Conservation (phyloP, 352 stramenopile species). For the Globisporangium lucens region DNA sequence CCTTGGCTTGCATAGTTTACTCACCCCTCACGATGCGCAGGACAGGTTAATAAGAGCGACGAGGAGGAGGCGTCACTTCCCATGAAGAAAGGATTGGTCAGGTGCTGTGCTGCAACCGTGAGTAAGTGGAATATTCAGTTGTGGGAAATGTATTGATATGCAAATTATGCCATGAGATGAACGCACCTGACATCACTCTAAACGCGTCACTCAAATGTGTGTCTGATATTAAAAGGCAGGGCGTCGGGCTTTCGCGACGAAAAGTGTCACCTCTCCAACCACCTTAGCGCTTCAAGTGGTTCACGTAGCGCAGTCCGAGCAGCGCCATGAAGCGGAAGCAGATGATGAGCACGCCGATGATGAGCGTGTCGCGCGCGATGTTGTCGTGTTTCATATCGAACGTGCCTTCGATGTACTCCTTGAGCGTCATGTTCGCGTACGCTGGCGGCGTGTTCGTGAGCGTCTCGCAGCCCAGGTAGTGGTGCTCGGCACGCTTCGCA, state of each 20-base stretch:
- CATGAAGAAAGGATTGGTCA: background rate
- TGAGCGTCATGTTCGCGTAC: conserved; percentile 30
- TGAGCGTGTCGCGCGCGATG: conserved; percentile 27
- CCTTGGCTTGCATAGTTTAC: too few relatives aligned
- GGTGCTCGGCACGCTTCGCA: conserved; percentile 6
- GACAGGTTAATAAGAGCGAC: too few relatives aligned
- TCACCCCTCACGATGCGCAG: too few relatives aligned
- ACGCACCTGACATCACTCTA: background rate
- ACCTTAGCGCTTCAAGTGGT: conserved; percentile 42
- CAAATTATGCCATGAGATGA: background rate
- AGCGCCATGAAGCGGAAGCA: conserved; percentile 46
- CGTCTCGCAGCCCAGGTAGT: conserved; percentile 26
- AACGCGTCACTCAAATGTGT: background rate
- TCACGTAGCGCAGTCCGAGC: conserved; percentile 47
- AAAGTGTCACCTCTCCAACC: background rate
- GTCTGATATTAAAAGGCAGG: background rate
- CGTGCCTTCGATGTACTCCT: conserved; percentile 36
- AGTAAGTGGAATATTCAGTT: background rate
- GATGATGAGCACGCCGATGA: conserved; percentile 39
- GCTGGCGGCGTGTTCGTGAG: conserved; percentile 27
- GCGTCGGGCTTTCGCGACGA: background rate
- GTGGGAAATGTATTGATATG: background rate
- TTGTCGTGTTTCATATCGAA: conserved; percentile 37
- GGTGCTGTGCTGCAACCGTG: background rate
- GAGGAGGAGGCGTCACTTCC: too few relatives aligned